A percentile compares a stretch with the other conserved stretches of the same genome.
phyloP scores from a whole-genome alignment of 768 basidiomycete species.

The Tulasnella sp. region DNA sequence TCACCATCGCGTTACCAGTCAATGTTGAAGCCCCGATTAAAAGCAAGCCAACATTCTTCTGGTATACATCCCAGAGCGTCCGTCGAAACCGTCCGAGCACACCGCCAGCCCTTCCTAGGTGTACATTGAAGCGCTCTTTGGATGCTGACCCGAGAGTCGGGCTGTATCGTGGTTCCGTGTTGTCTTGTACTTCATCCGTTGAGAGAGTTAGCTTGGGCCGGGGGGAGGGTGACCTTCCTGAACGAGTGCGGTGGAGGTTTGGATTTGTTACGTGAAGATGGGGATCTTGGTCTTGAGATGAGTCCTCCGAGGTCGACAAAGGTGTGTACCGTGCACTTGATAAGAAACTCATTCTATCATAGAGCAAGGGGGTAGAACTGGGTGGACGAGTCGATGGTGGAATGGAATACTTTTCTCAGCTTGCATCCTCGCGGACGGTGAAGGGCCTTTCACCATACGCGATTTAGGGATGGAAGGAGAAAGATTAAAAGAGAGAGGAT shows the following conservation, averaged over 20 bases:
- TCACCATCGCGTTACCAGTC: slow-evolving; percentile 12
- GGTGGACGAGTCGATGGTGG: background rate
- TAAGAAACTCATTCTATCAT: background rate
- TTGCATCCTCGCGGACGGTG: background rate
- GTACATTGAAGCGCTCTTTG: background rate
- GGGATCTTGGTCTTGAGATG: background rate
- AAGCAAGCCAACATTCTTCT: slow-evolving; percentile 24
- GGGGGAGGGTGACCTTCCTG: slow-evolving; percentile 3
- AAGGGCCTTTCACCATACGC: background rate
- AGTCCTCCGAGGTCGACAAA: background rate
- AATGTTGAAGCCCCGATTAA: slow-evolving; percentile 24
- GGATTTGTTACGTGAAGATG: slow-evolving; percentile 3
- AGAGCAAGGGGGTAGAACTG: background rate
- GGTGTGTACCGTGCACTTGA: background rate
- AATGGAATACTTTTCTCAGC: background rate
- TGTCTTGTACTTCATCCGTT: background rate
- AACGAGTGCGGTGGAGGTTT: slow-evolving; percentile 5
- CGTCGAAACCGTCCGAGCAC: background rate
- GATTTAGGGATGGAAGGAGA: background rate
- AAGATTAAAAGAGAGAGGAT: background rate
- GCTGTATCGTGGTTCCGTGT: background rate
- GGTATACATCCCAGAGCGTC: slow-evolving; percentile 20
- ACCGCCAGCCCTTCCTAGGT: background rate
- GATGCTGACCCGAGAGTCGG: background rate
- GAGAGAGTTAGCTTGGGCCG: background rate